These are phyloP conservation scores for Lotus japonicus DNA, from an alignment of 306 rosid species.

Conservation along the genomic window DNA sequence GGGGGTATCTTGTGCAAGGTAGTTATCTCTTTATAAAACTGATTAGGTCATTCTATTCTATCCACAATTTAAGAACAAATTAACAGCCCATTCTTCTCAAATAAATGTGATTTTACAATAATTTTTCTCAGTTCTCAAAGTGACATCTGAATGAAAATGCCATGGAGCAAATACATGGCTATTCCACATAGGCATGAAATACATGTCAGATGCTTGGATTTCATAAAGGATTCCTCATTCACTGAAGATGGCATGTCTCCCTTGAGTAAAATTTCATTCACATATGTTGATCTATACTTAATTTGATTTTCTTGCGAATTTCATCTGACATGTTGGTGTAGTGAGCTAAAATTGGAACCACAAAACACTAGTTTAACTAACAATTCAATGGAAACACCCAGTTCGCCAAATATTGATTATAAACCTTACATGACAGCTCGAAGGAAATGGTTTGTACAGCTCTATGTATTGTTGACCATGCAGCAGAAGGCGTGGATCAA, in stretches of 20 bases:
- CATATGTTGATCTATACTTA: neutral
- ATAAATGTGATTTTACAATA: neutral
- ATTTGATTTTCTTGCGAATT: neutral
- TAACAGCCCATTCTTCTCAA: constrained; percentile 6
- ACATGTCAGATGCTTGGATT: neutral
- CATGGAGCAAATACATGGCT: neutral
- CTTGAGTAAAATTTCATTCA: constrained; percentile 1
- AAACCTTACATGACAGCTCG: constrained; percentile 63
- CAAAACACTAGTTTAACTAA: neutral
- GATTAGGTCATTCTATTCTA: neutral
- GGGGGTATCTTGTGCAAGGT: neutral
- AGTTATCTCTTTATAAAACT: neutral
- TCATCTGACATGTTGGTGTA: neutral
- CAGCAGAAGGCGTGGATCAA: constrained; percentile 77
- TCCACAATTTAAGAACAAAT: neutral
- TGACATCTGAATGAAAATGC: neutral
- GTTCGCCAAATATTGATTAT: constrained; percentile 18
- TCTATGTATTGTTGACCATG: constrained; percentile 95
- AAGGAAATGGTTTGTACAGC: constrained; percentile 72
- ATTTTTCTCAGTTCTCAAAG: neutral
- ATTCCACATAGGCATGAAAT: neutral
- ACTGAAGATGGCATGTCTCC: neutral
- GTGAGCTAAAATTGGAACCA: constrained; percentile 3
- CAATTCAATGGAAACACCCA: constrained; percentile 9
- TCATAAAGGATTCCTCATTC: neutral